Base-by-base conservation (phyloP, 2,329 filamentous ascomycete genomes). In the Apiospora malaysiana region DNA sequence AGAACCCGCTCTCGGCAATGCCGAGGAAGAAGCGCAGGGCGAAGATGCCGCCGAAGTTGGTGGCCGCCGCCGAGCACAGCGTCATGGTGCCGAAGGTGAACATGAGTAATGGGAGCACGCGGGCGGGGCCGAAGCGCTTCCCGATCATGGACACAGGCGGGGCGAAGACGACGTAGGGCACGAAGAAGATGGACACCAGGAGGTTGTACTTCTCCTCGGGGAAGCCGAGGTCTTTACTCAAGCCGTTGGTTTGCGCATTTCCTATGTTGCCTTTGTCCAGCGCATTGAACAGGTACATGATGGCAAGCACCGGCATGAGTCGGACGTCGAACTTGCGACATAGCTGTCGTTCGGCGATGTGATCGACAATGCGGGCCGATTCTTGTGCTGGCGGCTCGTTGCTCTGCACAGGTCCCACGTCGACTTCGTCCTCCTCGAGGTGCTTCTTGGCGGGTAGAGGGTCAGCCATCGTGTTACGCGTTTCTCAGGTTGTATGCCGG, bases 161-260 rank as follows among this genome's bases (percentile, higher is more conserved):
- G 1, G 90, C 91, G 70, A 90, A 92, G 4, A 94, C 77, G 47
- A 93, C 91, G 77, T 92, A 94, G 0, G 92, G 92, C 10, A 93
- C 84, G 79, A 92, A 94, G 82, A 94, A 94, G 70, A 93, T 90
- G 68, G 86, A 87, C 45, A 94, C 80, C 66, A 93, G 86, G 37
- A 89, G 86, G 77, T 93, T 93, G 82, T 94, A 93, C 78, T 93
- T 86, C 73, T 89, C 86, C 0, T 81, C 79, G 63, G 85, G 85
- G 80, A 94, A 90, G 45, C 87, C 79, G 25, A 93, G 81, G 75
- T 90, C 87, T 21, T 80, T 77, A 7, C 82, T 81, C 16, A 89
- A 79, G 0, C 85, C 85, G 68, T 83, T 86, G 0, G 88, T 90
- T 77, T 90, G 82, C 2, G 88, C 88, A 76, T 90, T 90, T 68